Evolutionary conservation across 371 early-diverging fungal genomes (phyloP), one percentile per base, ranked within the genome.

Genomic region (Syncephalastrum contaminatum): DNA sequence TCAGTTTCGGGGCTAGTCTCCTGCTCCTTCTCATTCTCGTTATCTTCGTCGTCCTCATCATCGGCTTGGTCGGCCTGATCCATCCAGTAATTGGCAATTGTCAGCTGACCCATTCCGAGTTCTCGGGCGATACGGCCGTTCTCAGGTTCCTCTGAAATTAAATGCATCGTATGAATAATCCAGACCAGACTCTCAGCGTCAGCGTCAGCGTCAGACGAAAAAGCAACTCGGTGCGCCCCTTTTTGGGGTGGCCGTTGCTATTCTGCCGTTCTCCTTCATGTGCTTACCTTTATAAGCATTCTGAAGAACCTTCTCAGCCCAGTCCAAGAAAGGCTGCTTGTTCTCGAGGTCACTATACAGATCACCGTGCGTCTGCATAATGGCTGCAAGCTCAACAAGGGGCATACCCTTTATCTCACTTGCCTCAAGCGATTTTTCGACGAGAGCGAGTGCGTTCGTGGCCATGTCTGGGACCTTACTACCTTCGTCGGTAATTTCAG

Each of bases 1-100:
- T 66, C 50, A 47, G 74, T 71, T 52, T 75, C 69, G 48, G 67
- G 36, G 10, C 36, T 8, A 10, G 12, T 51, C 4, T 55, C 55
- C 12, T 51, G 42, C 49, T 52, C 59, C 15, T 59, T 58, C 52
- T 64, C 67, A 48, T 65, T 62, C 2, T 66, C 62, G 7, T 60
- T 51, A 12, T 64, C 61, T 22, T 63, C 61, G 22, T 62, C 62
- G 2, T 77, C 66, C 0, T 69, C 64, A 20, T 63, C 59, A n/a
- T 59, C 63, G 4, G 64, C 54, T 12, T 56, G 64, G 36, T 67
- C 60, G 10, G 59, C 51, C 10, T 64, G 60, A 21, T 73, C 80
- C 16, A 79, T 53, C 64, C 70, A 72, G 22, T 63, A 75, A 19
- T 73, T 70, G 24, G 66, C 76, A 43, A 67, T 19, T 0, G 72